Percentiles rank a stretch among this genome's conserved stretches.
phyloP scores from a whole-genome alignment of 805 yeast species.

The Pichia phayaonensis region DNA sequence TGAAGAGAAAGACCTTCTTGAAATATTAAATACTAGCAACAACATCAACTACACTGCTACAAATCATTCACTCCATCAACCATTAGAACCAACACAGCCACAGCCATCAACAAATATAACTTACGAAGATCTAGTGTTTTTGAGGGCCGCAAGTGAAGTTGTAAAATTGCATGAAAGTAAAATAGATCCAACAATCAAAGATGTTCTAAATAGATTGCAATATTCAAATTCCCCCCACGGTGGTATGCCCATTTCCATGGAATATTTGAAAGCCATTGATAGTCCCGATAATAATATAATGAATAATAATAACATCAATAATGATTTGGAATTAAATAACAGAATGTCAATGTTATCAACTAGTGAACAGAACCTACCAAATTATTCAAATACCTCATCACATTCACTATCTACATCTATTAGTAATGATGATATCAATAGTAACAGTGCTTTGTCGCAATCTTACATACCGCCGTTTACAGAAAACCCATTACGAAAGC shows the following conservation, averaged over 20 bases:
- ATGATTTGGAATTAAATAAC: neutral
- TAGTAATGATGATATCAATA: too few relatives aligned
- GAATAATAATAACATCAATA: neutral
- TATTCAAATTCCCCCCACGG: constrained; percentile 56
- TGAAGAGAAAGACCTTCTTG: constrained; percentile 13
- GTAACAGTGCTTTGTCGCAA: neutral
- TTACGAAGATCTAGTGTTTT: constrained; percentile 46
- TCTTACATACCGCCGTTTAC: constrained; percentile 7
- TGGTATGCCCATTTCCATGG: constrained; percentile 32
- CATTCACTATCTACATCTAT: neutral
- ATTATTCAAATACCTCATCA: neutral
- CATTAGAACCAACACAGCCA: neutral
- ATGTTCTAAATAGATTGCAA: constrained; percentile 49
- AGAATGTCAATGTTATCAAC: constrained; percentile 4
- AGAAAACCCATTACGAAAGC: constrained; percentile 7
- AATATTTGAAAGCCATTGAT: constrained; percentile 12
- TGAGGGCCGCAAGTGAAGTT: constrained; percentile 56
- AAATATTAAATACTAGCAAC: constrained; percentile 25
- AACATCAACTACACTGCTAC: constrained; percentile 12
- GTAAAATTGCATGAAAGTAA: constrained; percentile 34
- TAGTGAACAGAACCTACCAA: neutral
- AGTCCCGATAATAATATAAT: neutral
- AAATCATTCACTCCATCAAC: neutral
- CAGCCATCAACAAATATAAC: constrained; percentile 17
- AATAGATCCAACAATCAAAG: constrained; percentile 58